Evolutionary conservation across 1,284 basidiomycete genomes (phyloP), one percentile per base, ranked within the genome.

Genomic region (Leccinum idahoense): DNA sequence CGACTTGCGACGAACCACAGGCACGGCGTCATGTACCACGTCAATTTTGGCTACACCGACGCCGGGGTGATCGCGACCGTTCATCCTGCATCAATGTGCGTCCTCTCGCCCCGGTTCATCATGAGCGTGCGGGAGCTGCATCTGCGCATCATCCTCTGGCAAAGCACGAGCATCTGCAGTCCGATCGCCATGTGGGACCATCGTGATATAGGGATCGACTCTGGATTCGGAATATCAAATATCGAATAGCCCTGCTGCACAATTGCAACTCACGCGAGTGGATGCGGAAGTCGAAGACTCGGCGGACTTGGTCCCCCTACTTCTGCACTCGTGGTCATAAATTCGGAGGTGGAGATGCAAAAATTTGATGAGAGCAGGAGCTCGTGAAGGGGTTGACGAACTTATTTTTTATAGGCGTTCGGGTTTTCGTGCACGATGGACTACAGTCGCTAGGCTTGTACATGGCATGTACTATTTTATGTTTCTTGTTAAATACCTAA

Each of bases 91-190:
- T 26, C 26, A 26, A 32, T 72, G 49, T 72, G 56, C 26, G 23
- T 44, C 7, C 61, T 70, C 56, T 37, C 69, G 1, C 69, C 69
- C 15, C 67, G 69, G 23, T 69, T 69, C 53, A 63, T 69, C 53
- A 62, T 69, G 11, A 68, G 51, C 44, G 59, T 69, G 15, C 67
- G 69, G 7, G 61, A 61, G 11, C 2, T 71, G 41, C 51, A 69
- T 55, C 2, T 18, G 4, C 46, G 18, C 7, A 67, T 7, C 12
- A 15, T 61, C 15, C 14, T 39, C 3, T 29, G 14, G 44, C 49
- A 51, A 12, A 23, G 49, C 20, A 7, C 49, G 20, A 23, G 49
- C 49, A 51, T 51, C 12, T 20, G 7, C 49, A 12, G 49, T 53
- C 18, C 20, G 7, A 10, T 53, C 20, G 49, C 18, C 20, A 5